These are phyloP conservation scores for Amaranthus hypochondriacus DNA, from an alignment of 148 eudicot genomes.

Conservation along the genomic window DNA sequence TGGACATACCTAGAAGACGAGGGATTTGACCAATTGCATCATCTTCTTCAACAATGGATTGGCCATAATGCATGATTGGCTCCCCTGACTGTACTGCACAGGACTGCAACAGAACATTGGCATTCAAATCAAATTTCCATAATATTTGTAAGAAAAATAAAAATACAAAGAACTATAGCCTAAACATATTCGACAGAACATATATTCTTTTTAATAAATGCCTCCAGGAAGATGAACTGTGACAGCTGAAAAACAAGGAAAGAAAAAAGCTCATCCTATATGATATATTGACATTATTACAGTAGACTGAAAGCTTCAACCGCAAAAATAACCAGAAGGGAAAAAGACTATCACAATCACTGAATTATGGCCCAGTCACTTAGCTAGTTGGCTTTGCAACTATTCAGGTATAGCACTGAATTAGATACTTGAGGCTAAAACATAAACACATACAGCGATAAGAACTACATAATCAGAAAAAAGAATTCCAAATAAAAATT, in stretches of 20 bases:
- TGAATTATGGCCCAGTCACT: neutral
- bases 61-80: slow-evolving; percentile 82
- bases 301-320: neutral
- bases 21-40: slow-evolving; percentile 68
- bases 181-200: neutral
- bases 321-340: neutral
- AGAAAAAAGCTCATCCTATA: neutral
- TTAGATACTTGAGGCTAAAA: neutral
- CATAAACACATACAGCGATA: neutral
- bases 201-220: slow-evolving; percentile 3
- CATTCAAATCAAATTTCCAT: slow-evolving; percentile 12
- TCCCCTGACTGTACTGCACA: slow-evolving; percentile 72
- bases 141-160: neutral
- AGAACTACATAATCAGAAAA: neutral
- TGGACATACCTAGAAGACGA: slow-evolving; percentile 75
- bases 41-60: slow-evolving; percentile 70
- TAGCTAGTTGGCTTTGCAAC: neutral
- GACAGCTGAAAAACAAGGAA: neutral
- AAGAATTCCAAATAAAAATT: neutral
- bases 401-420: neutral
- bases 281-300: too few relatives aligned
- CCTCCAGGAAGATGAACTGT: neutral
- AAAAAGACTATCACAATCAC: neutral
- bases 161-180: neutral
- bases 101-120: slow-evolving; percentile 46